Conservation (phyloP, 2,329 filamentous ascomycete genomes). For the Colletotrichum ledebouriae region DNA sequence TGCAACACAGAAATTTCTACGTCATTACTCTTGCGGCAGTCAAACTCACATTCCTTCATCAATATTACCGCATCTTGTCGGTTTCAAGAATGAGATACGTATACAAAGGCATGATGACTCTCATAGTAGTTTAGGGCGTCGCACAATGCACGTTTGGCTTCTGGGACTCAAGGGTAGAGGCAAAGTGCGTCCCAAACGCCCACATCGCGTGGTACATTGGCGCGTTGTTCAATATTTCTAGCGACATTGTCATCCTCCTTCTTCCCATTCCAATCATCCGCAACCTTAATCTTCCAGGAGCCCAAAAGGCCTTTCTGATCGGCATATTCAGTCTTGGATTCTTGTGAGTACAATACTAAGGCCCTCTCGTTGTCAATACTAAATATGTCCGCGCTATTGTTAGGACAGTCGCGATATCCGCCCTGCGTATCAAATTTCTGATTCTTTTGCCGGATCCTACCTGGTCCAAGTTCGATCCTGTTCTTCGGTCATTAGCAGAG, state of each 20-base stretch:
- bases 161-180: not conserved
- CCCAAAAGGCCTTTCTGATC: constrained; percentile 19
- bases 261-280: constrained; percentile 7
- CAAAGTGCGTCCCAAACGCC: constrained; percentile 17
- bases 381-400: not conserved
- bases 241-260: constrained; percentile 11
- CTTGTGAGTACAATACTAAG: not conserved
- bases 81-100: too few relatives aligned
- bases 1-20: not conserved
- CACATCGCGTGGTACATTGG: constrained; percentile 2
- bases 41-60: constrained; percentile 10
- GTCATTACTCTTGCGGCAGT: not conserved
- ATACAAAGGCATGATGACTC: constrained; percentile 6
- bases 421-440: constrained; percentile 7
- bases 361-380: not conserved
- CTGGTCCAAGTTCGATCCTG: constrained; percentile 6
- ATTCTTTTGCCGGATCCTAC: constrained; percentile 2
- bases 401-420: constrained; percentile 2
- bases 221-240: constrained; percentile 10
- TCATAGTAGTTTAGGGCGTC: constrained; percentile 8
- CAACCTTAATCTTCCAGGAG: constrained; percentile 3
- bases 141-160: constrained; percentile 1
- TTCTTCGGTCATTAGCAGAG: constrained; percentile 11
- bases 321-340: constrained; percentile 18
- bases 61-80: too few relatives aligned